Base-by-base conservation (phyloP, 2,329 filamentous ascomycete species). In the Epicoccum sorghinum region DNA sequence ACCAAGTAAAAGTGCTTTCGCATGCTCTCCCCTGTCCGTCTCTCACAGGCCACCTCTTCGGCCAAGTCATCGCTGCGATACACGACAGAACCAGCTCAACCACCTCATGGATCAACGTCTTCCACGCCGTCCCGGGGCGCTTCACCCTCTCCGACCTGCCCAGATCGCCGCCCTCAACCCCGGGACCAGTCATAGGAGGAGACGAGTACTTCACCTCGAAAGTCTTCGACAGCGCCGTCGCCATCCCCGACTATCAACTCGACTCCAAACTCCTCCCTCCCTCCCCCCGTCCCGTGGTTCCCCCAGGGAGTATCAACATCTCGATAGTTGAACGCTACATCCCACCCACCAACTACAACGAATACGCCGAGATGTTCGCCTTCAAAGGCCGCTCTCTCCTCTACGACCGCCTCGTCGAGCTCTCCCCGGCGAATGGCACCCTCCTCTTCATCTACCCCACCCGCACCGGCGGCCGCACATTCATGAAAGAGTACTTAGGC, bases 281-380 rank as follows among this genome's bases (percentile, higher is more conserved):
- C 38, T 81, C 79, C 10, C 83, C 83, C 9, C 76, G 80, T 50
- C 83, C 84, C 2, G 79, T 86, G 38, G 85, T 86, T 1, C 82
- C 84, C 5, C 85, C 85, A 0, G 80, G 79, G 14, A 84, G 81
- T 44, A 83, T 87, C 57, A 80, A 87, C 49, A 75, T 87, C 36
- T 83, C 84, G 2, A 77, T 87, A 10, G 78, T 88, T 4, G 86
- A 88, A 71, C 82, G 86, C 33, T 88, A 86, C 68, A 84, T 88
- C n/a, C 86, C 86, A 14, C 85, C 86, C 2, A 80, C 83, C 0
- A 85, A 80, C 22, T 66, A 75, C 0, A 79, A 83, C 60, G 86
- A 88, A 65, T 86, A 85, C 55, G 71, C 76, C 29, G 81, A 85
- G 58, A 80, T 88, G 64, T 87, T 87, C 68, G 77, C 75, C 13